phyloP scores from a whole-genome alignment of 2,329 filamentous ascomycete species.

The Lasiodiplodia gonubiensis region DNA sequence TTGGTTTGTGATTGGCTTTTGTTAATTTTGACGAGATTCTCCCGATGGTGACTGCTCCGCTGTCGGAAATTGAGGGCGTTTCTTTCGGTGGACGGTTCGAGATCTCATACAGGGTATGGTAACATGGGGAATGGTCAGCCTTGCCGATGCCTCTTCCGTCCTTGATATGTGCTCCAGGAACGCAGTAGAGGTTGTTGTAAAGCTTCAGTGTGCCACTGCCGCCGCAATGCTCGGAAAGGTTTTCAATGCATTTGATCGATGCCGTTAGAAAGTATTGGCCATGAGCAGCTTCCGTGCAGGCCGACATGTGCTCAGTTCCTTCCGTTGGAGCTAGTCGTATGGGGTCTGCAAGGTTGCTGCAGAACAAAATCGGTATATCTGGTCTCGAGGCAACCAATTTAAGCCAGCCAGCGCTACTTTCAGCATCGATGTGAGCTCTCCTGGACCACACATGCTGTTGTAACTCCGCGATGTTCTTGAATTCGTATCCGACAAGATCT shows the following conservation, averaged over 20 bases:
- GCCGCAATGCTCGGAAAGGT: not conserved
- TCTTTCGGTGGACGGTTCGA: not conserved
- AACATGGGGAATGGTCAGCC: not conserved
- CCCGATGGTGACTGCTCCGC: too few species aligned
- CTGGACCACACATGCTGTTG: not conserved
- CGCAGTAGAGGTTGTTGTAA: constrained; percentile 3
- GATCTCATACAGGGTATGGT: not conserved
- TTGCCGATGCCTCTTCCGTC: not conserved
- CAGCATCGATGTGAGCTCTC: not conserved
- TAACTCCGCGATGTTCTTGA: not conserved
- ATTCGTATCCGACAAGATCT: not conserved
- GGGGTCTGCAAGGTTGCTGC: not conserved
- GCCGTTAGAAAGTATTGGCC: not conserved
- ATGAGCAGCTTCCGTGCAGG: not conserved
- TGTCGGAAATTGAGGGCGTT: not conserved
- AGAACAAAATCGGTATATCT: not conserved
- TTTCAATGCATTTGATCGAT: not conserved
- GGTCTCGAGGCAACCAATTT: not conserved
- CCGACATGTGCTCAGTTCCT: too few species aligned
- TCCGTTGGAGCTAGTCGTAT: not conserved
- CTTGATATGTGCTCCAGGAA: not conserved
- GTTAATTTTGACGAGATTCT: too few species aligned
- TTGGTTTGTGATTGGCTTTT: too few species aligned
- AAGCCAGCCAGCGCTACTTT: not conserved
- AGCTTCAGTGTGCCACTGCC: not conserved